Conservation (phyloP, 2,329 filamentous ascomycete species). For the Lojkania enalia region DNA sequence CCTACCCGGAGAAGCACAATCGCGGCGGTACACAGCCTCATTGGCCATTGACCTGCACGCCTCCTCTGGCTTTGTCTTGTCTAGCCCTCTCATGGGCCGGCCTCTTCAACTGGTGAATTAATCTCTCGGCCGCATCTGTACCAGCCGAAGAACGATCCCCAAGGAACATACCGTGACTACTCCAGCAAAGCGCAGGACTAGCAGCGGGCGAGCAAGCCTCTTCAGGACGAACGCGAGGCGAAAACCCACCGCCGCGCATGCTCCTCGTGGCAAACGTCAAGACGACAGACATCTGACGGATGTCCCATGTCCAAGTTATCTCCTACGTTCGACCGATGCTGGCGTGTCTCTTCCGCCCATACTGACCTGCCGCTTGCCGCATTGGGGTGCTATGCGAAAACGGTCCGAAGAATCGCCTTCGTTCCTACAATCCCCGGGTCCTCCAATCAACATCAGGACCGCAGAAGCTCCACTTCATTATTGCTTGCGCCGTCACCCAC, state of each 20-base stretch:
- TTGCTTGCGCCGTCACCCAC: constrained; percentile 9
- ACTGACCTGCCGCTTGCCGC: constrained; percentile 10
- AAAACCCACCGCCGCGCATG: neutral
- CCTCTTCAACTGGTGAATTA: no score
- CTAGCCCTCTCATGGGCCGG: no score
- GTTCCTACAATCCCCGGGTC: constrained; percentile 18
- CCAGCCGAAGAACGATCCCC: no score
- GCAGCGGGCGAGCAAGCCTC: neutral
- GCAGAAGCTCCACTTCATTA: constrained; percentile 6
- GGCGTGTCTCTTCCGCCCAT: constrained; percentile 19
- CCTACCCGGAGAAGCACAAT: no score
- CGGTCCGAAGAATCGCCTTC: constrained; percentile 6
- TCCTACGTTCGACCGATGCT: constrained; percentile 19
- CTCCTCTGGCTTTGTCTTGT: no score
- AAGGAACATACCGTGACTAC: neutral
- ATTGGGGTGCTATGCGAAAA: constrained; percentile 9
- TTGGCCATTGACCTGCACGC: no score
- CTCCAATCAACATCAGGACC: neutral
- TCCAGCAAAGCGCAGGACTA: neutral
- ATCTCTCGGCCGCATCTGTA: no score
- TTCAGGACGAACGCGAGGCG: neutral
- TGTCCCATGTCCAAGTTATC: constrained; percentile 8
- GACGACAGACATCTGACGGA: constrained; percentile 11
- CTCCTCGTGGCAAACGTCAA: neutral
- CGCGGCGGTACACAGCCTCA: no score